These are phyloP conservation scores for Ilyonectria destructans DNA, from an alignment of 2,329 filamentous ascomycete species.

Conservation along the genomic window DNA sequence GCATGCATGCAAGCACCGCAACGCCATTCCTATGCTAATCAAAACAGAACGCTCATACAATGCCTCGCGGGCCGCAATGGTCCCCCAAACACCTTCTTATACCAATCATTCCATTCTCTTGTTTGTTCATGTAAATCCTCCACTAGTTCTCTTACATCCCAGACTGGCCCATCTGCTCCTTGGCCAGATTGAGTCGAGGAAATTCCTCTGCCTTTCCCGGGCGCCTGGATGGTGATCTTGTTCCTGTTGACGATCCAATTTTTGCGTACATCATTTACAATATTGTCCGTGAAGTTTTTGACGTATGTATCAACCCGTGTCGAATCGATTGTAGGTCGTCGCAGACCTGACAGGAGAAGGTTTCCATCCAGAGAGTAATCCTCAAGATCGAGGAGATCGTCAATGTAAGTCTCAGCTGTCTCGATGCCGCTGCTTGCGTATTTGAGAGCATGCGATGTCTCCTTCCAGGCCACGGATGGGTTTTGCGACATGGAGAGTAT, in stretches of 20 bases:
- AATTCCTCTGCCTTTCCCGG: constrained; percentile 52
- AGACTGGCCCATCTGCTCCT: constrained; percentile 53
- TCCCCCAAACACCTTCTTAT: constrained; percentile 44
- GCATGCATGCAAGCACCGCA: constrained; percentile 17
- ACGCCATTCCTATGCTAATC: constrained; percentile 46
- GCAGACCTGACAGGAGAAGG: constrained; percentile 45
- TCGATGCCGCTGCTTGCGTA: constrained; percentile 38
- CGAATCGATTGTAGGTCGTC: constrained; percentile 10
- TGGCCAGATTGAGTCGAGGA: constrained; percentile 55
- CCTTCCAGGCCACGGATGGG: constrained; percentile 38
- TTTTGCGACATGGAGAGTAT: constrained; percentile 36
- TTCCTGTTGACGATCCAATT: constrained; percentile 60
- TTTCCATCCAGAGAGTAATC: constrained; percentile 36
- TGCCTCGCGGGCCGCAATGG: constrained; percentile 3
- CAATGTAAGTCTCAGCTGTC: constrained; percentile 40
- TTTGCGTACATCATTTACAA: constrained; percentile 62
- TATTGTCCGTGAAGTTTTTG: constrained; percentile 59
- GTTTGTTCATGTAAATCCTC: constrained; percentile 52
- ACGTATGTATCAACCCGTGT: constrained; percentile 50
- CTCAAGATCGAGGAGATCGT: constrained; percentile 36
- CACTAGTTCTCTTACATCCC: constrained; percentile 52
- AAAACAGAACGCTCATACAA: constrained; percentile 46
- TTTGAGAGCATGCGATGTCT: constrained; percentile 37
- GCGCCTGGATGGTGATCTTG: constrained; percentile 58
- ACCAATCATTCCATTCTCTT: constrained; percentile 56